Evolutionary conservation across 148 eudicot genomes (phyloP), one percentile per base, ranked within the genome.

Genomic region (Chenopodium quinoa): DNA sequence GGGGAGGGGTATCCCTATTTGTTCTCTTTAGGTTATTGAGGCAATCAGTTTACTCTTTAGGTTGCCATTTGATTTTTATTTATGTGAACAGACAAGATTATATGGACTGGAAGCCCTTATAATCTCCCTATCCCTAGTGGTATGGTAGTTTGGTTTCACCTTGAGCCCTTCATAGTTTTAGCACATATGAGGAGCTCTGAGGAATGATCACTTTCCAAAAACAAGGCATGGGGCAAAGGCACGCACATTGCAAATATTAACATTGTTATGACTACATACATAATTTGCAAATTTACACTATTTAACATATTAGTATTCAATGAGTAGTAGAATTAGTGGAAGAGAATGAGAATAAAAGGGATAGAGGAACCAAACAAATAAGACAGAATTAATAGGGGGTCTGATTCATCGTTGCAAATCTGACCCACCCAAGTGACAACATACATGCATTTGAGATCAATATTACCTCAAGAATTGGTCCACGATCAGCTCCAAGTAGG

Each of bases 401-500:
- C 9, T 25, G 1, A 23, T n/a, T 62, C 6, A 10, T 58, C 19
- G 1, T 58, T 50, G 62, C 62, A 56, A 56, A 56, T 7, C 56
- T 44, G 56, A 10, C 40, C 3, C 54, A 44, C 19, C n/a, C 7
- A 72, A 72, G 47, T 71, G 31, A 72, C 75, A 25, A 22, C 63
- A 74, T 62, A 27, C 77, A 60, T 29, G 31, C 20, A 56, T 29
- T n/a, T 31, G 40, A 50, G 46, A 69, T 2, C 44, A 37, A 66
- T 52, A 37, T 52, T 92, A 93, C 99, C 98, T 96, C 99, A 86
- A 96, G 97, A 66, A 96, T 93, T 31, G 99, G 99, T 67, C 99
- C 99, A 81, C 99, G 91, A 80, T 96, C 99, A 83, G 98, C 98
- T 83, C 99, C 99, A 85, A 96, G 97, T 52, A 96, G 87, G 85